Evolutionary conservation across 2,329 filamentous ascomycete species (phyloP).

Genomic region (Colletotrichum endophyticum): DNA sequence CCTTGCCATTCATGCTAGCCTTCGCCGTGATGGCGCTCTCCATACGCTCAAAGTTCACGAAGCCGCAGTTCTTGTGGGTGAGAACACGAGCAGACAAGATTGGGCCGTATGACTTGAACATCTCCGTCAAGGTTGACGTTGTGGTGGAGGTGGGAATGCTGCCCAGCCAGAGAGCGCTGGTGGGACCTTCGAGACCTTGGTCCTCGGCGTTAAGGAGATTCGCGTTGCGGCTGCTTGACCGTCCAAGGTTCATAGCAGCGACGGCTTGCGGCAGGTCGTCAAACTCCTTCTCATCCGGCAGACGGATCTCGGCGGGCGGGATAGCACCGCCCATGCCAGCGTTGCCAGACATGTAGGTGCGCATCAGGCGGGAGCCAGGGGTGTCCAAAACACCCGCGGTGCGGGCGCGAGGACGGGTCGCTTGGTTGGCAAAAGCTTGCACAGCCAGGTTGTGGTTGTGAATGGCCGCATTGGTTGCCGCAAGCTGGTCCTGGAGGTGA

Average conservation of each 20-base stretch:
- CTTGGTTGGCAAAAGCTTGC: conserved; percentile 87
- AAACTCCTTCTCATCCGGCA: conserved; percentile 78
- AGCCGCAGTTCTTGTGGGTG: conserved; percentile 98
- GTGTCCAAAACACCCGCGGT: conserved; percentile 92
- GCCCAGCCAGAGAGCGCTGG: conserved; percentile 93
- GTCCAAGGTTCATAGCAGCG: conserved; percentile 76
- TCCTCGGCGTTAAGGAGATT: conserved; percentile 76
- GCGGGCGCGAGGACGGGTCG: conserved; percentile 84
- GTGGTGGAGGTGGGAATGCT: conserved; percentile 98
- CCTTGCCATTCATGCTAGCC: conserved; percentile 88
- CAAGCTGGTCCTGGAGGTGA: conserved; percentile 65
- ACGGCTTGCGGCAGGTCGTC: conserved; percentile 83
- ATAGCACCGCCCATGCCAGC: conserved; percentile 78
- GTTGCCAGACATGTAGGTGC: conserved; percentile 76
- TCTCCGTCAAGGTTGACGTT: conserved; percentile 90
- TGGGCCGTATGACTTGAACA: conserved; percentile 91
- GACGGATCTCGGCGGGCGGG: conserved; percentile 74
- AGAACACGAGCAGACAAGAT: conserved; percentile 92
- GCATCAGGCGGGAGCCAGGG: conserved; percentile 68
- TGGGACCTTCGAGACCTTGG: conserved; percentile 83
- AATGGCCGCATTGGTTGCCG: conserved; percentile 72
- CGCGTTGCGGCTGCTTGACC: conserved; percentile 70
- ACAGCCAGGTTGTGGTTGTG: conserved; percentile 93
- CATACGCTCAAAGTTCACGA: conserved; percentile 93
- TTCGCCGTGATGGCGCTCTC: conserved; percentile 93